Evolutionary conservation across 2,329 filamentous ascomycete genomes (phyloP), one percentile per base, ranked within the genome.

Genomic region (Trichoderma breve): DNA sequence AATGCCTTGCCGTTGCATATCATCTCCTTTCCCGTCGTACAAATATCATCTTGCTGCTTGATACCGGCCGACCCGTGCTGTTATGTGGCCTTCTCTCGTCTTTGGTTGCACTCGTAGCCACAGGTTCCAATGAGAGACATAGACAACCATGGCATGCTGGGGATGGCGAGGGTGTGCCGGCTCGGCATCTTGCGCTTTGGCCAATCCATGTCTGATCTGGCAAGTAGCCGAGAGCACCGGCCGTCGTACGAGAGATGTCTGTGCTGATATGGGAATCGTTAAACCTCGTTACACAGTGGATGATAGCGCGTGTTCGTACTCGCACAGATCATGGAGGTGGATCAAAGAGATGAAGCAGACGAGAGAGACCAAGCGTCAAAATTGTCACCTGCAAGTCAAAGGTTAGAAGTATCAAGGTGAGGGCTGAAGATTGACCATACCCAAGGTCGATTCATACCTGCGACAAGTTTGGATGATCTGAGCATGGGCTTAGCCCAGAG

Each of bases 261-360:
- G 24, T 18, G 30, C 28, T 36, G 39, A n/a, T 14, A 28, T 14
- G 28, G 15, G 39, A 18, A 51, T 70, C 53, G 57, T 60, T 36
- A 62, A 70, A 58, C 24, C 21, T n/a, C 15, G 68, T 71, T 64
- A 28, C 60, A 64, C 68, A 30, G 60, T n/a, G 24, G 64, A 2
- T 64, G 47, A 71, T 71, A 58, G 68, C 32, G 60, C 61, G 32
- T 71, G 60, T 43, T 71, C 26, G 60, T 21, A 28, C 43, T 58
- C 60, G 47, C 28, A 71, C 43, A 36, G 32, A 8, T 8, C 43
- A 24, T 39, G 26, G 57, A 61, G 30, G 55, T 28, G 57, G 14
- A 4, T 53, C 26, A 43, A 61, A n/a, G 11, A 62, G 28, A 61
- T 62, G 39, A 60, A 62, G 30, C 39, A 7, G 28, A 32, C n/a